phyloP scores from a whole-genome alignment of 495 filamentous ascomycete species.

The Aspergillus carlsbadensis region DNA sequence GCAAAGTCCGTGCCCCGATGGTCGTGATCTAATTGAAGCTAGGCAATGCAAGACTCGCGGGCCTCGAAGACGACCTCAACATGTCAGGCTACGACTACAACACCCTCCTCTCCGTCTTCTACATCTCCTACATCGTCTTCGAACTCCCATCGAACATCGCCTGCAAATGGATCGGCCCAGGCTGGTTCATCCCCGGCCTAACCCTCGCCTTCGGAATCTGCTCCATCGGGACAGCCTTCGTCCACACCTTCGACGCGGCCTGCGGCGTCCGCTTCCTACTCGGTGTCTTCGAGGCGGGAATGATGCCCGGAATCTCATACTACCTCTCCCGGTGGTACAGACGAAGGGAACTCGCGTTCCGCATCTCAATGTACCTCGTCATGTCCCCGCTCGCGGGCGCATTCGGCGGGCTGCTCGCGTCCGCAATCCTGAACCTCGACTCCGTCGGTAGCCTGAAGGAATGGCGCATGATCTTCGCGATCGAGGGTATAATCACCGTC shows the following conservation, averaged over 20 bases:
- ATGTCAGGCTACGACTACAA: slow-evolving; percentile 63
- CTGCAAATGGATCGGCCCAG: slow-evolving; percentile 50
- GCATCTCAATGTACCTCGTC: slow-evolving; percentile 48
- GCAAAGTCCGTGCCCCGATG: no score
- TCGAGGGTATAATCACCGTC: slow-evolving; percentile 71
- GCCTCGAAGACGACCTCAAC: slow-evolving; percentile 45
- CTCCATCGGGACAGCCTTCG: slow-evolving; percentile 49
- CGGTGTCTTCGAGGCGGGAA: slow-evolving; percentile 67
- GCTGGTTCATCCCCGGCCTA: slow-evolving; percentile 49
- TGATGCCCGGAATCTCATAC: slow-evolving; percentile 75
- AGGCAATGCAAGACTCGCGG: slow-evolving; percentile 40
- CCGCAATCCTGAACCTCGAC: slow-evolving; percentile 48
- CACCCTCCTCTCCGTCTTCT: slow-evolving; percentile 65
- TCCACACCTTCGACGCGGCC: slow-evolving; percentile 36
- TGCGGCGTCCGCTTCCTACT: slow-evolving; percentile 55
- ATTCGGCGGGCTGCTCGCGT: slow-evolving; percentile 68
- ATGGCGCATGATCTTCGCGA: slow-evolving; percentile 75
- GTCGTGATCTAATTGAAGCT: no score
- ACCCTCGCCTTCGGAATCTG: slow-evolving; percentile 50
- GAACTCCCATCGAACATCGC: slow-evolving; percentile 73
- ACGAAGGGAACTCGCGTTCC: slow-evolving; percentile 64
- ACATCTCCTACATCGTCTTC: slow-evolving; percentile 68
- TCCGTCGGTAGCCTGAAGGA: slow-evolving; percentile 45
- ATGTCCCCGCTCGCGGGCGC: slow-evolving; percentile 69
- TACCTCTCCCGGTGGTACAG: slow-evolving; percentile 73